Base-by-base conservation (phyloP, 306 rosid species). In the Rosa persica region DNA sequence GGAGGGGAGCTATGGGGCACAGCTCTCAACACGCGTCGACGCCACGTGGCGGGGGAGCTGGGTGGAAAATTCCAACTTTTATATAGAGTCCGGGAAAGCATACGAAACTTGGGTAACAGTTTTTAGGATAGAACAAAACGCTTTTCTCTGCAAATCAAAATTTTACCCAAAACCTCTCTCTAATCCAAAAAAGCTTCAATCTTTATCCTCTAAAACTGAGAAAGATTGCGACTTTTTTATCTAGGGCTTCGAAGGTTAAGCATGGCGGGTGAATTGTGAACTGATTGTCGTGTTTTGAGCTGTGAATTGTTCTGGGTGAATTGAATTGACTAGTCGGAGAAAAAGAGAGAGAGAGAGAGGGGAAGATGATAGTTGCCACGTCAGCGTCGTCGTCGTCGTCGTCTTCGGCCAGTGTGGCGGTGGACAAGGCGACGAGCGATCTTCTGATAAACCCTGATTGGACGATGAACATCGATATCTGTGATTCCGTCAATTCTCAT, bases 351-450 rank as follows among this genome's bases (percentile, higher is more conserved):
- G 34, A 80, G 57, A 47, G 30, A 74, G 69, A 52, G 47, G 66
- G 58, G 44, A 68, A 67, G 86, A 70, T 83, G 86, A 74, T 78
- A 76, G 60, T 65, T 52, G 88, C 86, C 57, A 74, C 76, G 74
- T 82, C 86, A 20, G 72, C 85, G 17, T 80, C 81, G 27, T 69
- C 96, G 44, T 69, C 96, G 44, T 81, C 88, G 80, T 94, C 96
- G 77, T 89, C 98, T 78, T 89, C 99, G 70, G 97, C 98, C 43
- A 84, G 87, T 30, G 98, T 93, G 36, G 99, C 99, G 66, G 99
- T 96, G 19, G 99, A 96, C 75, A 96, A 96, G 85, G 99, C 99
- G 77, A 96, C 99, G 81, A 96, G 99, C 88, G 99, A 91, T 85
- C 98, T 96, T 88, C 97, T 96, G 72, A 86, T 96, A 76, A 91